Evolutionary conservation across 768 basidiomycete genomes (phyloP).

Genomic region (Thelephora aurantiotincta): DNA sequence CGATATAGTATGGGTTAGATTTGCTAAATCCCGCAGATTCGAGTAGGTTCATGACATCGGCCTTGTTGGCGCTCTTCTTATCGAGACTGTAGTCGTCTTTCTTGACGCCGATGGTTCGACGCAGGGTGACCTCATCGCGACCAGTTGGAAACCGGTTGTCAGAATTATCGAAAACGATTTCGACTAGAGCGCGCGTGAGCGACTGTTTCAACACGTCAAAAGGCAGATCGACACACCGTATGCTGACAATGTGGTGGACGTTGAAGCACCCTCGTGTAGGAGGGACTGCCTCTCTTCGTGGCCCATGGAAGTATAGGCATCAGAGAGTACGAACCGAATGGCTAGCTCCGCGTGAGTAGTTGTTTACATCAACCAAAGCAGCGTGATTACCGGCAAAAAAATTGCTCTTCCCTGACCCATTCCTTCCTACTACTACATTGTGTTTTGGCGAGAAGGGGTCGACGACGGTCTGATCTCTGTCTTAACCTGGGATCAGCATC

Average conservation of each 20-base stretch:
- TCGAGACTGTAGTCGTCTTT: slow-evolving; percentile 98
- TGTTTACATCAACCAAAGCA: not conserved
- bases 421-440: slow-evolving; percentile 94
- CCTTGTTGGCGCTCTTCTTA: slow-evolving; percentile 89
- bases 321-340: slow-evolving; percentile 94
- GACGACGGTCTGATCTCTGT: slow-evolving; percentile 81
- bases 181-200: slow-evolving; percentile 30
- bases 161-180: slow-evolving; percentile 92
- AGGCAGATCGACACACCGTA: slow-evolving; percentile 40
- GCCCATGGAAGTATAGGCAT: slow-evolving; percentile 93
- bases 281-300: slow-evolving; percentile 85
- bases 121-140: slow-evolving; percentile 72
- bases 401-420: slow-evolving; percentile 97
- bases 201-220: not conserved
- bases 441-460: slow-evolving; percentile 90
- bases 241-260: slow-evolving; percentile 80
- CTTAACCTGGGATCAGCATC: slow-evolving; percentile 20
- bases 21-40: slow-evolving; percentile 97
- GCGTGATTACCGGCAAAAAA: slow-evolving; percentile 72
- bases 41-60: slow-evolving; percentile 93
- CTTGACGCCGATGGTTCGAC: slow-evolving; percentile 92
- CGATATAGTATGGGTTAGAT: slow-evolving; percentile 98
- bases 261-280: slow-evolving; percentile 88
- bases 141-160: slow-evolving; percentile 92
- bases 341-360: slow-evolving; percentile 28